A percentile compares a stretch with the other conserved stretches of the same genome.
These are phyloP conservation scores for Peterozyma toletana DNA, from an alignment of 805 yeast genomes.

Conservation along the genomic window DNA sequence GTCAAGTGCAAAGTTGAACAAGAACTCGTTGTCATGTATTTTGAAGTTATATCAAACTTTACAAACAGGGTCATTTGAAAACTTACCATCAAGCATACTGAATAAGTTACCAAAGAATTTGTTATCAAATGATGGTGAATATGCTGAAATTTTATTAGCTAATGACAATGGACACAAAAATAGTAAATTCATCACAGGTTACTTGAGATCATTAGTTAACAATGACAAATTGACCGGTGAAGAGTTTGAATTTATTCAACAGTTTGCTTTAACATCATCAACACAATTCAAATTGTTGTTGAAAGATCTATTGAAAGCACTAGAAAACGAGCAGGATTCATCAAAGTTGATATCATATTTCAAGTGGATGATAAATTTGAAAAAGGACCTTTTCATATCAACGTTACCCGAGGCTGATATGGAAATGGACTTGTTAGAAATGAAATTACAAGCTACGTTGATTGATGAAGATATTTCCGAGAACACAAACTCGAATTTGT, in stretches of 20 bases:
- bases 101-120: slow-evolving; percentile 15
- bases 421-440: slow-evolving; percentile 43
- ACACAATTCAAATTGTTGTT: slow-evolving; percentile 16
- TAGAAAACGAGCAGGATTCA: slow-evolving; percentile 9
- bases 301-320: slow-evolving; percentile 13
- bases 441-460: slow-evolving; percentile 63
- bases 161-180: slow-evolving; percentile 2
- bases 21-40: slow-evolving; percentile 39
- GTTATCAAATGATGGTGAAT: slow-evolving; percentile 1
- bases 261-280: slow-evolving; percentile 10
- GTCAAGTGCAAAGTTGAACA: slow-evolving; percentile 15
- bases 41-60: slow-evolving; percentile 42
- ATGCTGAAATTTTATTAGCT: not conserved
- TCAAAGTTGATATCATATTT: slow-evolving; percentile 25
- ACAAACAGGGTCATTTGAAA: slow-evolving; percentile 21
- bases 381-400: slow-evolving; percentile 31
- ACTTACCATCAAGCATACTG: slow-evolving; percentile 16
- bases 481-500: slow-evolving; percentile 10
- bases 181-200: slow-evolving; percentile 19
- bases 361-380: slow-evolving; percentile 25
- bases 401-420: slow-evolving; percentile 27
- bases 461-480: slow-evolving; percentile 14
- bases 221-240: slow-evolving; percentile 9
- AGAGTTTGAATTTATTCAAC: slow-evolving; percentile 6
- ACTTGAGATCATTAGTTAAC: slow-evolving; percentile 18